phyloP scores from a whole-genome alignment of 768 basidiomycete species.

The Austroboletus eburneus region DNA sequence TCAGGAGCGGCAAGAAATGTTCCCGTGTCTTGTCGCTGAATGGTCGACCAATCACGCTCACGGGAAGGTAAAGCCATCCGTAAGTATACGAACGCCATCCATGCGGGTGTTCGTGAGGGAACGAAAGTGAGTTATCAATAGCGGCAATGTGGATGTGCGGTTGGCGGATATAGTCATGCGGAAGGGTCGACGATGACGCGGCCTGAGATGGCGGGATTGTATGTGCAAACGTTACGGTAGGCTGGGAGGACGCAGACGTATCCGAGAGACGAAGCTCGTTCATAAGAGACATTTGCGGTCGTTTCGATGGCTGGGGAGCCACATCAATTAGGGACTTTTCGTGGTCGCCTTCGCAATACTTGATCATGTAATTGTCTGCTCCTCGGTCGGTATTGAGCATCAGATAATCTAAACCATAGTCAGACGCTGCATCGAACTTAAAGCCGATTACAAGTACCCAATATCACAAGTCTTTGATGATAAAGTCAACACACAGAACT shows the following conservation, averaged over 20 bases:
- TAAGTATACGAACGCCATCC: conserved; percentile 81
- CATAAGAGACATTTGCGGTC: conserved; percentile 69
- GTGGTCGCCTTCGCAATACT: conserved; percentile 78
- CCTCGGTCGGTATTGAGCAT: conserved; percentile 90
- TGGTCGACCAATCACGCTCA: conserved; percentile 78
- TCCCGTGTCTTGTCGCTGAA: conserved; percentile 80
- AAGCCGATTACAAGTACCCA: conserved; percentile 44
- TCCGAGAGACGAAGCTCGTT: conserved; percentile 58
- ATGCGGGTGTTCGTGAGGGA: conserved; percentile 86
- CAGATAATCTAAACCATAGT: conserved; percentile 58
- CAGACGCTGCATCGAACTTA: conserved; percentile 1
- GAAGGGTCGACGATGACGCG: conserved; percentile 29
- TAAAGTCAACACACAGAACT: conserved; percentile 7
- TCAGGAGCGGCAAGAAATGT: conserved; percentile 77
- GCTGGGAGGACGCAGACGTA: conserved; percentile 34
- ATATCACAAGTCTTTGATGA: conserved; percentile 65
- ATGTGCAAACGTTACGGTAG: conserved; percentile 37
- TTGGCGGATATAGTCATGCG: conserved; percentile 46
- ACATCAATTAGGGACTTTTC: conserved; percentile 77
- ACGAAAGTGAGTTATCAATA: conserved; percentile 90
- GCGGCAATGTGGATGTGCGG: conserved; percentile 91
- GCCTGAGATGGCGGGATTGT: conserved; percentile 36
- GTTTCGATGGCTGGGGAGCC: conserved; percentile 66
- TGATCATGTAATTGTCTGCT: conserved; percentile 91
- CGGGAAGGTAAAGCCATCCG: conserved; percentile 85